These are phyloP conservation scores for Cicer yamashitae DNA, from an alignment of 306 rosid genomes.

Conservation along the genomic window DNA sequence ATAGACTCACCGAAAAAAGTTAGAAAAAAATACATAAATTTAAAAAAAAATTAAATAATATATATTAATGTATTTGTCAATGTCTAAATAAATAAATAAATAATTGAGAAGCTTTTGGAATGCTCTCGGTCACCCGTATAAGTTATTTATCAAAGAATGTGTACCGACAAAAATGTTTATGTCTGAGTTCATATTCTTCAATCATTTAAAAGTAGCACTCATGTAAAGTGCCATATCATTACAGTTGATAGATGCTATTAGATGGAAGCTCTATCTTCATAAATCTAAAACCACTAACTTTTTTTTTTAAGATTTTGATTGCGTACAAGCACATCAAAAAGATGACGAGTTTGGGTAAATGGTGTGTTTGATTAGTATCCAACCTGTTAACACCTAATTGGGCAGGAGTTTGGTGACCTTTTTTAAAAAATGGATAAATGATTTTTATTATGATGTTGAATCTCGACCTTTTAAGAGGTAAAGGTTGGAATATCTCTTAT, in stretches of 20 bases:
- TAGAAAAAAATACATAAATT: too few species aligned
- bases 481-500: too few species aligned
- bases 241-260: slow-evolving; percentile 34
- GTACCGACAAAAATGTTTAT: slow-evolving; percentile 37
- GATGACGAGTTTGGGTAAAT: too few species aligned
- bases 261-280: slow-evolving; percentile 36
- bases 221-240: slow-evolving; percentile 39
- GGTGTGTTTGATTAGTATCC: too few species aligned
- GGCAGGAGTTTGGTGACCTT: too few species aligned
- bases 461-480: too few species aligned
- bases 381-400: too few species aligned
- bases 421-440: too few species aligned
- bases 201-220: slow-evolving; percentile 50
- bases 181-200: slow-evolving; percentile 54
- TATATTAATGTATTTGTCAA: too few species aligned
- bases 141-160: slow-evolving; percentile 49
- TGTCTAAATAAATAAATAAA: slow-evolving; percentile 25
- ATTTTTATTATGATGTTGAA: too few species aligned
- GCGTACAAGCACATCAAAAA: background rate
- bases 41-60: too few species aligned
- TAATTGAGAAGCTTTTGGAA: slow-evolving; percentile 41
- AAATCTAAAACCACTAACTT: slow-evolving; percentile 40
- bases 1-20: too few species aligned
- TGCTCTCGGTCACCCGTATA: slow-evolving; percentile 35
- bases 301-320: slow-evolving; percentile 14